Conservation (phyloP, 1,284 basidiomycete genomes). For the Peniophora sp. region DNA sequence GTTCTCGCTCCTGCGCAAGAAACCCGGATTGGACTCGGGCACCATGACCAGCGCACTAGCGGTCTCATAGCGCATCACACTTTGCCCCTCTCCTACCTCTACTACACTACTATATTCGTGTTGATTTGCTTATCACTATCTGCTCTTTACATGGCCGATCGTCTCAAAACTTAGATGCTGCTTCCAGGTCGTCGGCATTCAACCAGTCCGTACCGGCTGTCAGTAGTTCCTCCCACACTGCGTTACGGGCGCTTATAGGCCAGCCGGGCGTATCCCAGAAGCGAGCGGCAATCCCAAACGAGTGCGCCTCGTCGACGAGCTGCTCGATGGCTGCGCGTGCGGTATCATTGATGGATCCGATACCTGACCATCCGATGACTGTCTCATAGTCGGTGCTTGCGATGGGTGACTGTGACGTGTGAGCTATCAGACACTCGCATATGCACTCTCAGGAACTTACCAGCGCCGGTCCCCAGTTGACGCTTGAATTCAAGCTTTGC, state of each 20-base stretch:
- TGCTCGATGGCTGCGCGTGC: conserved; percentile 27
- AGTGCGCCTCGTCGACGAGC: conserved; percentile 37
- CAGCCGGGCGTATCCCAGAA: conserved; percentile 49
- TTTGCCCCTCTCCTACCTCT: neutral
- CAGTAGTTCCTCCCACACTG: conserved; percentile 34
- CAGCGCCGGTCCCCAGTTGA: no score
- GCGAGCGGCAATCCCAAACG: conserved; percentile 35
- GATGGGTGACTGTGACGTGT: conserved; percentile 35
- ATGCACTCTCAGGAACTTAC: no score
- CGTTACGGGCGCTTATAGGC: conserved; percentile 36
- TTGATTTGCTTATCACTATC: no score
- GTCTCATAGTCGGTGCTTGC: conserved; percentile 43
- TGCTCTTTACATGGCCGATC: neutral
- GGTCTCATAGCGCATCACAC: neutral
- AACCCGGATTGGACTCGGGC: neutral
- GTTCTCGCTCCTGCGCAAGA: conserved; percentile 15
- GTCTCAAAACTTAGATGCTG: conserved; percentile 31
- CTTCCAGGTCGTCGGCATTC: conserved; percentile 45
- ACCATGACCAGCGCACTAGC: neutral
- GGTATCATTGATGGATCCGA: conserved; percentile 32
- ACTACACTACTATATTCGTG: no score
- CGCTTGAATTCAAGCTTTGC: no score
- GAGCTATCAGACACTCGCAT: no score
- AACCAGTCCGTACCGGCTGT: conserved; percentile 43
- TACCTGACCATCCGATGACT: conserved; percentile 41